Evolutionary conservation across 78 protist species (phyloP).

Genomic region (Dictyostelium firmibasis): DNA sequence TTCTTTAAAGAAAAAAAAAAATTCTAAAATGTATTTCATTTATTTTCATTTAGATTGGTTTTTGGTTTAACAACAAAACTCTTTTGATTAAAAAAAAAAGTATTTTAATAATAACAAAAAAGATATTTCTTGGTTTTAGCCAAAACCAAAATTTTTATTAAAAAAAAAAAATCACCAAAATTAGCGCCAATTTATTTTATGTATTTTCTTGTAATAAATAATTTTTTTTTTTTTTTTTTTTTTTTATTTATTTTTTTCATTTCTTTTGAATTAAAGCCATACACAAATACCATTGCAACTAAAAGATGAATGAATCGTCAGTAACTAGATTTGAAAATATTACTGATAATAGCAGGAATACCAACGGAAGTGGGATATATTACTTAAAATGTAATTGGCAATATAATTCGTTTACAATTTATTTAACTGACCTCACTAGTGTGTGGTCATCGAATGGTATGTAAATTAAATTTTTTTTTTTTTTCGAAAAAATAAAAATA

Average conservation of each 20-base stretch:
- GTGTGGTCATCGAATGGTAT: conserved; percentile 20
- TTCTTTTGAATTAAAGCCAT: background rate
- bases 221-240: background rate
- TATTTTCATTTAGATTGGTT: too few relatives aligned
- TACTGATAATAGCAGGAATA: background rate
- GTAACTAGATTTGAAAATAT: background rate
- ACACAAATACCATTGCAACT: background rate
- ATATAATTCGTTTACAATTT: background rate
- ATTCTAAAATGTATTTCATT: too few relatives aligned
- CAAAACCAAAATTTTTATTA: too few relatives aligned
- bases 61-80: too few relatives aligned
- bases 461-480: background rate
- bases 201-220: too few relatives aligned
- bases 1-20: too few relatives aligned
- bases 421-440: background rate
- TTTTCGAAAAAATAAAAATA: background rate
- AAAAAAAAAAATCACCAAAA: too few relatives aligned
- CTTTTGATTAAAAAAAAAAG: too few relatives aligned
- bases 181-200: background rate
- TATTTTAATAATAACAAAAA: too few relatives aligned
- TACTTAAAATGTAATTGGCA: conserved; percentile 14
- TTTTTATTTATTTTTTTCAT: background rate
- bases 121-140: too few relatives aligned
- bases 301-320: background rate
- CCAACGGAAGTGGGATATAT: background rate